Evolutionary conservation across 306 rosid species (phyloP).

Genomic region (Medicago lupulina): DNA sequence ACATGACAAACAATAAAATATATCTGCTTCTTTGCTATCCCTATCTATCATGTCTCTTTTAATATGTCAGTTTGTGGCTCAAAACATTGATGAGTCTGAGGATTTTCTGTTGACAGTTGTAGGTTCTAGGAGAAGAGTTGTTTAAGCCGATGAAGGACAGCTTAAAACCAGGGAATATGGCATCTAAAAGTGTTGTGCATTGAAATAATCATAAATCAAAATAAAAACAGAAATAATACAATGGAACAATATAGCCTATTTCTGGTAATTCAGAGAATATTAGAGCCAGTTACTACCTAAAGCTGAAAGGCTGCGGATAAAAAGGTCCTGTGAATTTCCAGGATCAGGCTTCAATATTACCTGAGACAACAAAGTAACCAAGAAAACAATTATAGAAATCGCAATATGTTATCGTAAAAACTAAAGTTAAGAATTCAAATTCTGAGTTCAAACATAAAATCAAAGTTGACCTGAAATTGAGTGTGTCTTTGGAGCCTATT

Average conservation of each 20-base stretch:
- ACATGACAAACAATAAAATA: not conserved
- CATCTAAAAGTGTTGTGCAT: constrained; percentile 2
- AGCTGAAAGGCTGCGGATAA: constrained; percentile 85
- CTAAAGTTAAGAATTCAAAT: constrained; percentile 16
- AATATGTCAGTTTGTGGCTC: not conserved
- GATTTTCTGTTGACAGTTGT: not conserved
- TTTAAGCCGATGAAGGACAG: not conserved
- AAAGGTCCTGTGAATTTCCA: constrained; percentile 97
- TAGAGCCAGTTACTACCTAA: constrained; percentile 61
- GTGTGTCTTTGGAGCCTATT: constrained; percentile 97
- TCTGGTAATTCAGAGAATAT: constrained; percentile 31
- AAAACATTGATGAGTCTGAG: not conserved
- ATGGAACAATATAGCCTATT: constrained; percentile 19
- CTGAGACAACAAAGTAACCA: constrained; percentile 55
- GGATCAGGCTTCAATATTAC: constrained; percentile 99
- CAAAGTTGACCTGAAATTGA: constrained; percentile 81
- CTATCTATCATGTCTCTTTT: not conserved
- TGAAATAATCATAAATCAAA: constrained; percentile 31
- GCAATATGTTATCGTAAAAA: constrained; percentile 25
- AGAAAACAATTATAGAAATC: constrained; percentile 26
- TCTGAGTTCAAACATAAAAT: constrained; percentile 23
- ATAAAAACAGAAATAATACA: constrained; percentile 25
- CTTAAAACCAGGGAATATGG: not conserved
- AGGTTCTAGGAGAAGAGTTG: not conserved
- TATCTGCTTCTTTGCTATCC: not conserved